These are phyloP conservation scores for Penicillium oxalicum DNA, from an alignment of 2,329 filamentous ascomycete species.

Conservation along the genomic window DNA sequence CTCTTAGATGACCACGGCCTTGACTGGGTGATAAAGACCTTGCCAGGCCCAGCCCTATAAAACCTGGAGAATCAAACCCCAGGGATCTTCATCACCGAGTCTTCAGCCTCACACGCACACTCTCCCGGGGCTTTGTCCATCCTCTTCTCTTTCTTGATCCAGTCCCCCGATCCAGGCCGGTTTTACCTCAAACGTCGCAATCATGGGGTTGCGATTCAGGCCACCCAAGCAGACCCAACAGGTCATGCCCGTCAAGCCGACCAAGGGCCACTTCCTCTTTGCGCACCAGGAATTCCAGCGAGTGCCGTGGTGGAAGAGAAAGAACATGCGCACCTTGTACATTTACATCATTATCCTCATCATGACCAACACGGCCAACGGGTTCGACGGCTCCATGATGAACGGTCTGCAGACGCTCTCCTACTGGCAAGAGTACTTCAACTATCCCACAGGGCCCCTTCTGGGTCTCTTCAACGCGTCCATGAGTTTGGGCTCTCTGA, in stretches of 20 bases:
- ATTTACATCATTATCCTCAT: conserved; percentile 27
- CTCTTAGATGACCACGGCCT: no score
- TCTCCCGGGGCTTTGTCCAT: background rate
- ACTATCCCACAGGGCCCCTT: conserved; percentile 15
- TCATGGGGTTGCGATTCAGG: conserved; percentile 10
- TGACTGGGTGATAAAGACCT: no score
- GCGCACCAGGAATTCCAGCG: conserved; percentile 23
- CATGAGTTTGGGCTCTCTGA: conserved; percentile 13
- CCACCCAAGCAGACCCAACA: conserved; percentile 7
- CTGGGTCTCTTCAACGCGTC: conserved; percentile 20
- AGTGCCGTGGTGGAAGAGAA: conserved; percentile 24
- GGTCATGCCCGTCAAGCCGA: conserved; percentile 14
- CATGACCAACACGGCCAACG: conserved; percentile 20
- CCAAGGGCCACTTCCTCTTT: conserved; percentile 22
- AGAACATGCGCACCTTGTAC: conserved; percentile 27
- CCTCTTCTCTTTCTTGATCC: background rate
- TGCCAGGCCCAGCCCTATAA: no score
- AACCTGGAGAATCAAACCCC: no score
- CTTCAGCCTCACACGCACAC: background rate
- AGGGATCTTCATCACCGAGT: background rate
- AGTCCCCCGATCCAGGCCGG: no score
- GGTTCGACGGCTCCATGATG: conserved; percentile 32
- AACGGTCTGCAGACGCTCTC: conserved; percentile 25
- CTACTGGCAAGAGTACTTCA: conserved; percentile 22
- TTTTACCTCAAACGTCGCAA: background rate